phyloP scores from a whole-genome alignment of 2,329 filamentous ascomycete genomes.

The Helotiales sp. region DNA sequence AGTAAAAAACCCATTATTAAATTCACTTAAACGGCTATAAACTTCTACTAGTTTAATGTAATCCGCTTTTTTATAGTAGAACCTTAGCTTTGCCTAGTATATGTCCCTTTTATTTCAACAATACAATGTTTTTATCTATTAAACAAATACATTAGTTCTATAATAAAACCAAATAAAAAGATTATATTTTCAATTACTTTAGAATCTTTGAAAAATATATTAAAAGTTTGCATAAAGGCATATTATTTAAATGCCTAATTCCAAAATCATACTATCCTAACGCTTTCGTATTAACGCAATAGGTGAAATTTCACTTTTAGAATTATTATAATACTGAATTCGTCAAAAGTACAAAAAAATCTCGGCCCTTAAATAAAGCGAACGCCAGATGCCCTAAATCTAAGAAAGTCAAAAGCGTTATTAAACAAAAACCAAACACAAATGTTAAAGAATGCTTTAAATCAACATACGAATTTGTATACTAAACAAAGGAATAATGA shows the following conservation, averaged over 20 bases:
- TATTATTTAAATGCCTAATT: slow-evolving; percentile 24
- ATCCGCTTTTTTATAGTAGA: slow-evolving; percentile 25
- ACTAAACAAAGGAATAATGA: slow-evolving; percentile 19
- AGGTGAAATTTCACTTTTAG: slow-evolving; percentile 26
- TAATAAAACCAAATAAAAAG: slow-evolving; percentile 21
- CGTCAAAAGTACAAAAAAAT: slow-evolving; percentile 15
- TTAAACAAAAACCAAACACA: slow-evolving; percentile 20
- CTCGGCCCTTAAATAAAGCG: slow-evolving; percentile 9
- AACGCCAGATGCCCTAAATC: slow-evolving; percentile 16
- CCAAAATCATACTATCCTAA: slow-evolving; percentile 21
- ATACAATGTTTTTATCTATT: slow-evolving; percentile 23
- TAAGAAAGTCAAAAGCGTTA: slow-evolving; percentile 21
- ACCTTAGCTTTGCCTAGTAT: slow-evolving; percentile 24
- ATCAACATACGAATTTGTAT: slow-evolving; percentile 25
- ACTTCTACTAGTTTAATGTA: slow-evolving; percentile 20
- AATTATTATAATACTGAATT: too few relatives aligned
- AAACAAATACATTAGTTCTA: slow-evolving; percentile 28
- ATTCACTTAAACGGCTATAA: slow-evolving; percentile 21
- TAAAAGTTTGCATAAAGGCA: slow-evolving; percentile 19
- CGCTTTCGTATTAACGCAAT: slow-evolving; percentile 25
- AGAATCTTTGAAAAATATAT: slow-evolving; percentile 23
- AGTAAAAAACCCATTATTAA: slow-evolving; percentile 19
- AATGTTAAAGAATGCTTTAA: slow-evolving; percentile 20
- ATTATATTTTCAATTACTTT: slow-evolving; percentile 26
- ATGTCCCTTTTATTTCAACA: slow-evolving; percentile 24